Base-by-base conservation (phyloP, 108 stramenopile species). In the Schizochytrium sp. region DNA sequence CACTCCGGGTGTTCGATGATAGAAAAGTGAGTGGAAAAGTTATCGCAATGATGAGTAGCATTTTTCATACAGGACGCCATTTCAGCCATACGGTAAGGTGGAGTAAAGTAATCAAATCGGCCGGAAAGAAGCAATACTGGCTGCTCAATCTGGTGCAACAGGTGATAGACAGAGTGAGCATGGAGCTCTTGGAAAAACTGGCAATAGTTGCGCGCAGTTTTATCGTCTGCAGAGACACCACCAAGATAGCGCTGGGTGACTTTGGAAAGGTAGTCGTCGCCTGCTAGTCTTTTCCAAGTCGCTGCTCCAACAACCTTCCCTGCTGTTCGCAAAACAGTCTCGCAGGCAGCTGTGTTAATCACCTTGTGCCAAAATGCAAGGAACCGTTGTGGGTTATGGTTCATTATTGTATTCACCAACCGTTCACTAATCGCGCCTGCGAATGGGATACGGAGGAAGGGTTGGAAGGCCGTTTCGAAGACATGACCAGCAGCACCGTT, bases 141-240 rank as follows among this genome's bases (percentile, higher is more conserved):
- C 50, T 83, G 76, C 5, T 83, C 76, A 1, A 83, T 50, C 28
- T 49, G 49, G 76, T 83, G 76, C 76, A 83, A 47, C 5, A 83
- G 76, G 76, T 83, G 76, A 5, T 83, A 17, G 50, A 83, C 76
- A 7, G 76, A 83, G 28, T 83, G 76, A n/a, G 76, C 76, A 40
- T 83, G 28, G 50, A 83, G 53, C 53, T 83, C 76, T 53, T 83
- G 76, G 76, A 83, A 83, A 40, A 49, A 49, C 13, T 55, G 76
- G 53, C 47, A 55, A 38, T 55, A 83, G 76, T 83, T 83, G 15
- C 47, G 76, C 28, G 76, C 49, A 53, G 50, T 83, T 13, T 49
- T 83, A 5, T 83, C 76, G 76, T 83, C 55, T 38, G 40, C 40
- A 53, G 76, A 55, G 15, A 83, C 53, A 53, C 76, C 76, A 5